A percentile compares a stretch with the other conserved stretches of the same genome.
phyloP scores from a whole-genome alignment of 1,284 basidiomycete genomes.

The Coniferiporia sulphurascens region DNA sequence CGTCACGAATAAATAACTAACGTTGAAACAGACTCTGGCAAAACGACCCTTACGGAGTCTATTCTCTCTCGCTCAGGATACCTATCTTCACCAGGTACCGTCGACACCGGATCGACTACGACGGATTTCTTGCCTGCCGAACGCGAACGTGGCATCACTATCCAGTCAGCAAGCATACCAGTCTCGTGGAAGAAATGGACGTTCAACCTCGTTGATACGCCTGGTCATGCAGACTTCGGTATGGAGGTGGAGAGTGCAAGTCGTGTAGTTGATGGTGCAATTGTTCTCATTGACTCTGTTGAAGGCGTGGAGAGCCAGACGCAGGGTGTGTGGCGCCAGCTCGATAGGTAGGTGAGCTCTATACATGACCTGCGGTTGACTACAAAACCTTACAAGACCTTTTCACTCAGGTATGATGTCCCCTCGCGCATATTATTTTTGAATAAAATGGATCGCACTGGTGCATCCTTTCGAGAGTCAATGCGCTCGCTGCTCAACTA shows the following conservation, averaged over 20 bases:
- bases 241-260: conserved; percentile 94
- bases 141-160: conserved; percentile 85
- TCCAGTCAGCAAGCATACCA: conserved; percentile 88
- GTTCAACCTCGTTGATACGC: conserved; percentile 87
- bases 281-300: conserved; percentile 84
- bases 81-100: conserved; percentile 70
- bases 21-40: conserved; percentile 69
- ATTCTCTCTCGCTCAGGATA: conserved; percentile 76
- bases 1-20: conserved; percentile 19
- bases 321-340: conserved; percentile 81
- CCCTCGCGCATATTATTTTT: conserved; percentile 75
- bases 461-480: conserved; percentile 72
- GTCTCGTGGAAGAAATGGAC: conserved; percentile 83
- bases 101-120: conserved; percentile 86
- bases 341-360: conserved; percentile 55
- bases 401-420: conserved; percentile 61
- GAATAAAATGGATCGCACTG: conserved; percentile 85
- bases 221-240: conserved; percentile 90
- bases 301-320: conserved; percentile 91
- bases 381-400: not conserved
- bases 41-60: conserved; percentile 88
- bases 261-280: conserved; percentile 83
- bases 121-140: conserved; percentile 90
- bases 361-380: not conserved
- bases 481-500: conserved; percentile 66